Evolutionary conservation across 2,329 filamentous ascomycete genomes (phyloP), one percentile per base, ranked within the genome.

Genomic region (Trichoderma sp.): DNA sequence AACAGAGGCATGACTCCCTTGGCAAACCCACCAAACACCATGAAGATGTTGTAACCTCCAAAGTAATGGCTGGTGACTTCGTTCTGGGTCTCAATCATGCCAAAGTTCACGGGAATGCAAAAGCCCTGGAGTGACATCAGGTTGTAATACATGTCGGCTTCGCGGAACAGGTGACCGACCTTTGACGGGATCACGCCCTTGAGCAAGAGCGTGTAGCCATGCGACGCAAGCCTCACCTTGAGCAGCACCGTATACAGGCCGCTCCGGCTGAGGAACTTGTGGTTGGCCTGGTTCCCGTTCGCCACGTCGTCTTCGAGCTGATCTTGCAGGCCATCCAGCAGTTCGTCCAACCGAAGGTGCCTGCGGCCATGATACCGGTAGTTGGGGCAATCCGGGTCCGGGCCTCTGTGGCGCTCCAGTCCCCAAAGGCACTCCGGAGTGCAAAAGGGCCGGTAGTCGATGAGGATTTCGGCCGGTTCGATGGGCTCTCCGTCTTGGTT

Each of bases 21-120:
- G 7, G 39, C 6, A 18, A 43, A 43, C 16, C 39, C 39, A 4
- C 76, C 77, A 8, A 80, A 72, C 59, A 81, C 76, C 66, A 81
- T 66, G 39, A 81, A 77, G 70, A 77, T 68, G 24, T 28, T 26
- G 63, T 72, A 80, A 1, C 77, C 72, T 60, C 76, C 70, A 10
- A 8, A 18, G 3, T 1, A 3, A 2, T 3, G 3, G 16, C 5
- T 3, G 39, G 2, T 3, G 16, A 43, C 8, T 10, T 7, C 13
- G 7, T 18, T 18, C 18, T 8, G 73, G 63, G 34, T 73, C 56
- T 39, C 80, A 70, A 43, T 77, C 69, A 64, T 71, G 32, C 79
- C 78, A 18, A 81, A 74, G 55, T 74, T 81, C 1, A 82, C 75
- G 3, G 79, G 79, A 28, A 81, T 66, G 63, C 73, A 30, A 28